phyloP scores from a whole-genome alignment of 2,329 filamentous ascomycete species.

The Ophiosphaerella narmari region DNA sequence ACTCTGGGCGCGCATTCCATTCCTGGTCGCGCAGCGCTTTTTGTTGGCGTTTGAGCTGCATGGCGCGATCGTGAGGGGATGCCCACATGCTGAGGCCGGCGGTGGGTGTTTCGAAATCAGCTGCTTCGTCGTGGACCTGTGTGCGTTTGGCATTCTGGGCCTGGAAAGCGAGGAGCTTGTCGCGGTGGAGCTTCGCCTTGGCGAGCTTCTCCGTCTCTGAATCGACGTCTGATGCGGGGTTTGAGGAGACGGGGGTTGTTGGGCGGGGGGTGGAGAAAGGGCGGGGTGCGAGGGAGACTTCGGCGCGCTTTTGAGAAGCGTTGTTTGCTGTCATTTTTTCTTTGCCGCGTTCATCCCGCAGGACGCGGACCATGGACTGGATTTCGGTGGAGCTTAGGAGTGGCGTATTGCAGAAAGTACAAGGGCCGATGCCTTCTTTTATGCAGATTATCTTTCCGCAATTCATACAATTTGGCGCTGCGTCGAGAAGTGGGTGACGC shows the following conservation, averaged over 20 bases:
- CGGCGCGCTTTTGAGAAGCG: constrained; percentile 67
- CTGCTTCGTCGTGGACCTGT: constrained; percentile 83
- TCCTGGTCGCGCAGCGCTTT: constrained; percentile 82
- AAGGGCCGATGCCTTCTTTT: constrained; percentile 90
- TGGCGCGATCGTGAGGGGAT: constrained; percentile 77
- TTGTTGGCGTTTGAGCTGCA: constrained; percentile 84
- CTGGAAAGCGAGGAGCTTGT: constrained; percentile 80
- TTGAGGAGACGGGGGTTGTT: constrained; percentile 40
- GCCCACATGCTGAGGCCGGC: constrained; percentile 78
- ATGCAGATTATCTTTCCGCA: constrained; percentile 97
- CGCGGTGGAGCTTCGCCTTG: constrained; percentile 76
- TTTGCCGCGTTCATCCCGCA: constrained; percentile 82
- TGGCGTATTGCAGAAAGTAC: constrained; percentile 82
- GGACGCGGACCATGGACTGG: constrained; percentile 80
- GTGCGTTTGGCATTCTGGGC: constrained; percentile 84
- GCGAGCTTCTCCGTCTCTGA: constrained; percentile 64
- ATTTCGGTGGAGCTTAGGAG: constrained; percentile 75
- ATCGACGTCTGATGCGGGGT: constrained; percentile 45
- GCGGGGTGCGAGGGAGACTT: constrained; percentile 64
- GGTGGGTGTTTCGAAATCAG: constrained; percentile 68
- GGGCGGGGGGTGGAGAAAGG: constrained; percentile 58
- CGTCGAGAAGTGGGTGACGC: constrained; percentile 84
- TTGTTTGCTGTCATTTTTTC: constrained; percentile 86
- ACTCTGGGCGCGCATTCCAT: constrained; percentile 82
- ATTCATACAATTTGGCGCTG: constrained; percentile 87